These are phyloP conservation scores for Mastigamoeba balamuthi DNA, from an alignment of 78 protist genomes.

Conservation along the genomic window DNA sequence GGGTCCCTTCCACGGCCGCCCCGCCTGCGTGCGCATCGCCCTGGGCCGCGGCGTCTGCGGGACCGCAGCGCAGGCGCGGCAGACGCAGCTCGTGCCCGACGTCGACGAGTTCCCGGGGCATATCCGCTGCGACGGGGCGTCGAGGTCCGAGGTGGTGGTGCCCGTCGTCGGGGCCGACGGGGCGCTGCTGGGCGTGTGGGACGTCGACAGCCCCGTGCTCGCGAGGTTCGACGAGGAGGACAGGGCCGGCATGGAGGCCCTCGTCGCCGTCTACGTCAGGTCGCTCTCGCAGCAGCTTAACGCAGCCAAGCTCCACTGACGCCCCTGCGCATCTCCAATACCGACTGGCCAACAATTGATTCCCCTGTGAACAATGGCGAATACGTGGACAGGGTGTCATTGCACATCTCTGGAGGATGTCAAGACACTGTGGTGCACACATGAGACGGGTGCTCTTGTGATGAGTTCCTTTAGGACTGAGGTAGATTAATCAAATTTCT, in stretches of 20 bases:
- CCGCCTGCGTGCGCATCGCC: slow-evolving; percentile 10
- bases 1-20: slow-evolving; percentile 36
- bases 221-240: neutral
- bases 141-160: slow-evolving; percentile 11
- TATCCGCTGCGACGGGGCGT: slow-evolving; percentile 26
- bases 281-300: too few species aligned
- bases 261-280: neutral
- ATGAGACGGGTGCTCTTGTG: too few species aligned
- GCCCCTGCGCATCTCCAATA: too few species aligned
- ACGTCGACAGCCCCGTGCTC: neutral
- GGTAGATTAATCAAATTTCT: too few species aligned
- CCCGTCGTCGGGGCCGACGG: neutral
- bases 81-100: slow-evolving; percentile 4
- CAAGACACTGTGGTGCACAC: too few species aligned
- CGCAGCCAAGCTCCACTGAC: too few species aligned
- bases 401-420: too few species aligned
- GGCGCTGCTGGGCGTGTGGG: neutral
- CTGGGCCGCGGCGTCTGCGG: slow-evolving; percentile 39
- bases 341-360: too few species aligned
- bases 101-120: slow-evolving; percentile 48
- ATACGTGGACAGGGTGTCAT: too few species aligned
- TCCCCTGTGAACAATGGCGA: too few species aligned
- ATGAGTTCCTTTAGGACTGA: too few species aligned
- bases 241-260: neutral
- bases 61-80: neutral